phyloP scores from a whole-genome alignment of 768 basidiomycete genomes.

The Filobasidium wieringae region DNA sequence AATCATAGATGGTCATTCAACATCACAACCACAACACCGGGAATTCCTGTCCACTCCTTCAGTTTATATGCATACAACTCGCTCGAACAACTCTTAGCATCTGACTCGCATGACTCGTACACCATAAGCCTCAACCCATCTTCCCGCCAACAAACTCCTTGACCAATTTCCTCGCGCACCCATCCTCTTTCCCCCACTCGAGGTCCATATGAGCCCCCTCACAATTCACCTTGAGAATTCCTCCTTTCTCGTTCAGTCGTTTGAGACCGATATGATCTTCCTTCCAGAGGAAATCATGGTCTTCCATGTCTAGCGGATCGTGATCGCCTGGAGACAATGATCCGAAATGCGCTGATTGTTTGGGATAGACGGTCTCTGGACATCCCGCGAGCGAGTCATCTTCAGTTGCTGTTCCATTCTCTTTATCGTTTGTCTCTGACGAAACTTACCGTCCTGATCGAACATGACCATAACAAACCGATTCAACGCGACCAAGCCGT shows the following conservation, averaged over 20 bases:
- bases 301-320: constrained; percentile 20
- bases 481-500: constrained; percentile 12
- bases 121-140: too few species aligned
- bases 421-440: neutral
- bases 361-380: constrained; percentile 32
- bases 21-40: too few species aligned
- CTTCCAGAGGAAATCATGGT: constrained; percentile 23
- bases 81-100: too few species aligned
- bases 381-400: neutral
- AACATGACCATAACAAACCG: constrained; percentile 33
- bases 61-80: too few species aligned
- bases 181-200: constrained; percentile 19
- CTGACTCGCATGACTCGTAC: too few species aligned
- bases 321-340: constrained; percentile 24
- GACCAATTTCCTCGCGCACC: constrained; percentile 26
- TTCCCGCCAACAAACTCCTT: constrained; percentile 24
- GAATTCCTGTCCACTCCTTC: too few species aligned
- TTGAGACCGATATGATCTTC: constrained; percentile 32
- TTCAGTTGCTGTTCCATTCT: neutral
- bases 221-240: constrained; percentile 17
- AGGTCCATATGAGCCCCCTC: constrained; percentile 38
- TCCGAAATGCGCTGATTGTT: constrained; percentile 33
- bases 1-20: too few species aligned
- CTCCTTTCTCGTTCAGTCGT: constrained; percentile 18
- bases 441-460: constrained; percentile 31